Evolutionary conservation across 2,329 filamentous ascomycete species (phyloP).

Genomic region (Dothideomycetes sp.): DNA sequence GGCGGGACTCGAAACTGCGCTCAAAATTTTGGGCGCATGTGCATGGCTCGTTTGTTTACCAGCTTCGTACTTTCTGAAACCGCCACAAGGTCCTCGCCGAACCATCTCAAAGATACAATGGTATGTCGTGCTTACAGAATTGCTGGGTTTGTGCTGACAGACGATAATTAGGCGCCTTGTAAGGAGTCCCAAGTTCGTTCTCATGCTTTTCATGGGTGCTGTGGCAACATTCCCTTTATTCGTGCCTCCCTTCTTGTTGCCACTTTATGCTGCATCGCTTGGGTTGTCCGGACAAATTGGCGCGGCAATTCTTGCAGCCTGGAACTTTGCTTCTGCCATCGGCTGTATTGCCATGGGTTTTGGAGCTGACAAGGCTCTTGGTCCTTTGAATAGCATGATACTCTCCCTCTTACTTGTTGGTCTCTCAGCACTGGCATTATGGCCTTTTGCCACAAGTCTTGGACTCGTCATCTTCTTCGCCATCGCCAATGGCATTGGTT

Average conservation of each 20-base stretch:
- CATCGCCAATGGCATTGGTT: constrained; percentile 50
- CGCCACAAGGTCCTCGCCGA: too few species aligned
- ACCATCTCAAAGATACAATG: too few species aligned
- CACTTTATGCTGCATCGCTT: constrained; percentile 47
- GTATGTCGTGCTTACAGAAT: too few species aligned
- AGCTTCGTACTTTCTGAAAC: too few species aligned
- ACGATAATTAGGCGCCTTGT: constrained; percentile 47
- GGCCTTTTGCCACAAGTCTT: constrained; percentile 49
- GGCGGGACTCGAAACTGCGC: too few species aligned
- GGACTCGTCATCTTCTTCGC: constrained; percentile 48
- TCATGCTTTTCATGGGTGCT: constrained; percentile 46
- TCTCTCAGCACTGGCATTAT: constrained; percentile 51
- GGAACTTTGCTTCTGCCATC: constrained; percentile 52
- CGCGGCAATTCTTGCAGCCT: constrained; percentile 51
- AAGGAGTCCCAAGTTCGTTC: constrained; percentile 41
- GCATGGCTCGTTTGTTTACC: too few species aligned
- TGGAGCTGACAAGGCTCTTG: constrained; percentile 45
- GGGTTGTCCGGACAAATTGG: constrained; percentile 45
- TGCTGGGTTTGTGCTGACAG: too few species aligned
- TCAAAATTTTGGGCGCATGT: too few species aligned
- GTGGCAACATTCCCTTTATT: constrained; percentile 53
- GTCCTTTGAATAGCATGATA: constrained; percentile 48
- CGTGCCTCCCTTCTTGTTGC: constrained; percentile 54
- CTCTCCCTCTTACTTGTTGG: constrained; percentile 44
- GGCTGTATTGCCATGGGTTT: constrained; percentile 49